A percentile compares a stretch with the other conserved stretches of the same genome.
Conservation (phyloP, 768 basidiomycete genomes). For the Xerocomellus dryophilus region DNA sequence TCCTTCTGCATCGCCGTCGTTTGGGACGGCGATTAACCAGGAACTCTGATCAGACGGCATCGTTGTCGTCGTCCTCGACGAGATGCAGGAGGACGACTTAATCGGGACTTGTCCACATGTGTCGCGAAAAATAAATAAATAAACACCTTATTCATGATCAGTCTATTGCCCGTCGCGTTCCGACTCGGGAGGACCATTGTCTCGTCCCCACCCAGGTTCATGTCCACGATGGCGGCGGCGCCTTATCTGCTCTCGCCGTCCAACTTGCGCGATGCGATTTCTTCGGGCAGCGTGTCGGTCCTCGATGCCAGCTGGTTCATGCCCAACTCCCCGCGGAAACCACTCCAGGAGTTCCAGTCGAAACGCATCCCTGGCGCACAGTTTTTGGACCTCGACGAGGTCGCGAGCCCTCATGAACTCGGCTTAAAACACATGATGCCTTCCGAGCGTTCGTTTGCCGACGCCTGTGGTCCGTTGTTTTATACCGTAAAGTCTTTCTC, state of each 20-base stretch:
- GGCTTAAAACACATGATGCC: constrained; percentile 97
- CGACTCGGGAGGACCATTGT: constrained; percentile 9
- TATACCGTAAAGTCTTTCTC: constrained; percentile 3
- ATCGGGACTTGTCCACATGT: constrained; percentile 9
- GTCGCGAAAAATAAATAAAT: constrained; percentile 15
- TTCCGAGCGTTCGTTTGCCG: constrained; percentile 60
- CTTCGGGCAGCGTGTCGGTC: constrained; percentile 37
- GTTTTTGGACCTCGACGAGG: constrained; percentile 78
- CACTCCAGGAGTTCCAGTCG: constrained; percentile 62
- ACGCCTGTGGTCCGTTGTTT: constrained; percentile 66
- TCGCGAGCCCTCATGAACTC: constrained; percentile 68
- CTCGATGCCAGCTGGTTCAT: constrained; percentile 92
- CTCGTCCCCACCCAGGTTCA: constrained; percentile 22
- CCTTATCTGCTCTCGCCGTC: constrained; percentile 55
- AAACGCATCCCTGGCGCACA: constrained; percentile 70
- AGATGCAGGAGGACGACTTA: constrained; percentile 3
- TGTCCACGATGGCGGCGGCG: constrained; percentile 38
- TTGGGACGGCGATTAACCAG: constrained; percentile 87
- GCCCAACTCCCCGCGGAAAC: constrained; percentile 78
- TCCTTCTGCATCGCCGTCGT: constrained; percentile 81
- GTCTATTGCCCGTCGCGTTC: neutral
- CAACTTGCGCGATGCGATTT: constrained; percentile 39
- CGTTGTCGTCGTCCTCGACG: constrained; percentile 11
- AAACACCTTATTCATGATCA: constrained; percentile 4
- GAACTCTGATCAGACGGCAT: constrained; percentile 98